A percentile compares a stretch with the other conserved stretches of the same genome.
These are phyloP conservation scores for Flaveria robusta DNA, from an alignment of 129 eudicot genomes.

Conservation along the genomic window DNA sequence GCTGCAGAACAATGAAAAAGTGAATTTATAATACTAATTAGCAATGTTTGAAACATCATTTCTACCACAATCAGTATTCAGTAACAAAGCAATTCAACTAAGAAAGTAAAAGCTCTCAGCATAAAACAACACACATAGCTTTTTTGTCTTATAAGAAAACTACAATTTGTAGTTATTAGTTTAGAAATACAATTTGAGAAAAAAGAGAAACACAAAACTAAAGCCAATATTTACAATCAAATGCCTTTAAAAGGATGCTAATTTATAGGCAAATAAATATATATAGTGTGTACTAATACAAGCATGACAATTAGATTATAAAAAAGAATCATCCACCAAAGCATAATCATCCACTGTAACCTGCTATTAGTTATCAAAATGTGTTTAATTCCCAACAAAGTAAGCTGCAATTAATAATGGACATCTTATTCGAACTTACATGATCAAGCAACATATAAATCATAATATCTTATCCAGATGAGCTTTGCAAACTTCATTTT, in stretches of 20 bases:
- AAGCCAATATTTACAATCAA: no score
- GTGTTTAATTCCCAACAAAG: no score
- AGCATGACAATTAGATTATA: no score
- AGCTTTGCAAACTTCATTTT: not conserved
- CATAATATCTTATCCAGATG: no score
- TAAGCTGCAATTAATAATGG: not conserved
- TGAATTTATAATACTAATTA: not conserved
- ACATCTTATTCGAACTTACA: not conserved
- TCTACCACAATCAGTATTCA: not conserved
- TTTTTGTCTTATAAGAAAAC: not conserved
- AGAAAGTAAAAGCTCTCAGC: not conserved
- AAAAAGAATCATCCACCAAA: no score
- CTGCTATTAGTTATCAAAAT: no score
- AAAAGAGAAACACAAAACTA: not conserved
- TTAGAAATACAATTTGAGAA: not conserved
- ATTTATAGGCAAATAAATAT: no score
- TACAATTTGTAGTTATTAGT: not conserved
- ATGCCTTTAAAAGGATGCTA: no score
- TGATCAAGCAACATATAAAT: not conserved
- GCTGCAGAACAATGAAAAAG: constrained; percentile 30
- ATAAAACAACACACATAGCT: not conserved
- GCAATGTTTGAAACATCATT: not conserved
- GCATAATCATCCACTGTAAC: no score
- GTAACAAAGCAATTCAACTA: not conserved
- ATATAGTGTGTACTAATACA: no score